These are phyloP conservation scores for Pueraria montana DNA, from an alignment of 306 rosid genomes.

Conservation along the genomic window DNA sequence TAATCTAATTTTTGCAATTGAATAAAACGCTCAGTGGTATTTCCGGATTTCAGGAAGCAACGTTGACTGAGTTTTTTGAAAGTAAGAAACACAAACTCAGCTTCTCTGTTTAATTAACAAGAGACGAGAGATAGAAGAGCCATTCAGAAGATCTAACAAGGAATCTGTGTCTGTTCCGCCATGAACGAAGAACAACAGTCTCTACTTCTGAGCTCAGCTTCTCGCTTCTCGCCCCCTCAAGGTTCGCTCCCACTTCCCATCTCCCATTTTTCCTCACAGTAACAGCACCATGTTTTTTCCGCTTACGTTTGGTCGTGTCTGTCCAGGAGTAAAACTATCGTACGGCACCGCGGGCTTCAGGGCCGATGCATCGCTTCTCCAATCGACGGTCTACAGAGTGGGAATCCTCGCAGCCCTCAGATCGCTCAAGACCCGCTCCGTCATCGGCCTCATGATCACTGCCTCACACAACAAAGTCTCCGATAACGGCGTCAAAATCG, in stretches of 20 bases:
- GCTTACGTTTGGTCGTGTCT: too few relatives aligned
- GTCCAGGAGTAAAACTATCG: constrained; percentile 69
- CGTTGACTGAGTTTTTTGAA: too few relatives aligned
- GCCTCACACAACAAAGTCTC: constrained; percentile 90
- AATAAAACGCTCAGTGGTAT: too few relatives aligned
- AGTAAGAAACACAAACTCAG: too few relatives aligned
- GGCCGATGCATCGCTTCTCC: constrained; percentile 79
- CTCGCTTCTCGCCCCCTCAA: constrained; percentile 69
- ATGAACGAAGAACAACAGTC: constrained; percentile 75
- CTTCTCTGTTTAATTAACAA: too few relatives aligned
- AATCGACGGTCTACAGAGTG: constrained; percentile 69
- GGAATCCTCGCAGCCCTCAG: constrained; percentile 88
- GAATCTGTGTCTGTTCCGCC: background rate
- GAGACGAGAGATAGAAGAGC: too few relatives aligned
- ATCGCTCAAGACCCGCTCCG: constrained; percentile 68
- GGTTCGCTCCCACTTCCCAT: constrained; percentile 52
- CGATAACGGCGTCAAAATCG: constrained; percentile 91
- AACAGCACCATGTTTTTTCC: background rate
- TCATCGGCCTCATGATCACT: constrained; percentile 87
- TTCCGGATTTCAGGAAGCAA: too few relatives aligned
- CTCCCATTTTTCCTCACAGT: background rate
- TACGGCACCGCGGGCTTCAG: constrained; percentile 94
- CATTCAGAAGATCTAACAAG: constrained; percentile 16
- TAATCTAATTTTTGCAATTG: too few relatives aligned
- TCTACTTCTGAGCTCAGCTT: constrained; percentile 65